A percentile compares a stretch with the other conserved stretches of the same genome.
These are phyloP conservation scores for Euclidium syriacum DNA, from an alignment of 345 rosid species.

Conservation along the genomic window DNA sequence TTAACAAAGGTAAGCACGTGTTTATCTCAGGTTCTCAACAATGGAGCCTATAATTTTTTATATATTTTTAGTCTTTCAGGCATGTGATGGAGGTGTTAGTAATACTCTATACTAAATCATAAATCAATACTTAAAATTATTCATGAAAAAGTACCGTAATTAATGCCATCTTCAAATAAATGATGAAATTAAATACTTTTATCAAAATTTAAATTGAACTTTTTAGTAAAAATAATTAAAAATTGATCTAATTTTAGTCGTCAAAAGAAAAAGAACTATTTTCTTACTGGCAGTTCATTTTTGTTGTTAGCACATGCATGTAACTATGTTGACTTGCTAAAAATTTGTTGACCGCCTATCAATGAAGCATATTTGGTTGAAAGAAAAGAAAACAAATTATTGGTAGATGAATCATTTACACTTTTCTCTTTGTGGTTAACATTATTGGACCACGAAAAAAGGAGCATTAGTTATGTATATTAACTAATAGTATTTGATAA, in stretches of 20 bases:
- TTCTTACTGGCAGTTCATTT: too few relatives aligned
- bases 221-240: too few relatives aligned
- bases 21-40: constrained; percentile 7
- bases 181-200: background rate
- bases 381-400: too few relatives aligned
- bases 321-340: too few relatives aligned
- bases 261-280: too few relatives aligned
- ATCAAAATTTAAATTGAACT: too few relatives aligned
- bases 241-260: too few relatives aligned
- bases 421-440: background rate
- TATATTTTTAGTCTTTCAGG: background rate
- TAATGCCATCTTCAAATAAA: background rate
- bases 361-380: too few relatives aligned
- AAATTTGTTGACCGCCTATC: too few relatives aligned
- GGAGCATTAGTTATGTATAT: background rate
- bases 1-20: constrained; percentile 11
- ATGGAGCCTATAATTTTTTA: background rate
- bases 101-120: background rate
- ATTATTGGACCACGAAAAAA: background rate
- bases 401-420: constrained; percentile 4
- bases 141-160: background rate
- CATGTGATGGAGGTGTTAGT: background rate
- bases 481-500: too few relatives aligned
- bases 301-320: too few relatives aligned
- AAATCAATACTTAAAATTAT: background rate